A percentile compares a stretch with the other conserved stretches of the same genome.
phyloP scores from a whole-genome alignment of 495 filamentous ascomycete species.

The Penicillium crystallinum region DNA sequence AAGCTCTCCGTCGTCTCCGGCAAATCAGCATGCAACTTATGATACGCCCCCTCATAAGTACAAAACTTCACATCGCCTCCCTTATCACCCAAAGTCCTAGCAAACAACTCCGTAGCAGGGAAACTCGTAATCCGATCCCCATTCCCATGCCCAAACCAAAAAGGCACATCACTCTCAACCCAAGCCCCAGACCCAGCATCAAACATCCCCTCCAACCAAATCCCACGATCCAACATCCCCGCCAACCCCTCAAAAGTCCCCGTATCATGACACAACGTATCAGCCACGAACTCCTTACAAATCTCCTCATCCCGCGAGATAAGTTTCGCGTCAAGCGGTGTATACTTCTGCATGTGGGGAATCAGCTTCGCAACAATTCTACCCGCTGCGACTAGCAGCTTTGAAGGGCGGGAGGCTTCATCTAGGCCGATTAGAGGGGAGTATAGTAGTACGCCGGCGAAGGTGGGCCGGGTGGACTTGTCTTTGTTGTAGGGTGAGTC shows the following conservation, averaged over 20 bases:
- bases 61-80: constrained; percentile 64
- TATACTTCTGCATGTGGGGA: constrained; percentile 49
- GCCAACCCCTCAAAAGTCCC: constrained; percentile 74
- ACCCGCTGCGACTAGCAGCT: constrained; percentile 53
- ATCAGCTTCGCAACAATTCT: constrained; percentile 58
- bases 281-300: constrained; percentile 30
- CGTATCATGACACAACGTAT: constrained; percentile 67
- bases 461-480: constrained; percentile 32
- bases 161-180: constrained; percentile 16
- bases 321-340: constrained; percentile 51
- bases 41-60: constrained; percentile 72
- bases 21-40: constrained; percentile 68
- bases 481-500: constrained; percentile 20
- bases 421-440: constrained; percentile 67
- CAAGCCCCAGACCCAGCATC: constrained; percentile 25
- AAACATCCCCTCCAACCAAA: constrained; percentile 22
- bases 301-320: constrained; percentile 59
- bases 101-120: constrained; percentile 55
- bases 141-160: constrained; percentile 66
- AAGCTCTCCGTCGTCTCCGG: constrained; percentile 56
- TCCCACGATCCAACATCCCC: constrained; percentile 64
- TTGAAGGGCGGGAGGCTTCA: constrained; percentile 52
- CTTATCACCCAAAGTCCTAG: constrained; percentile 40
- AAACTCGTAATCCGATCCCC: constrained; percentile 61
- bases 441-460: constrained; percentile 64